Conservation (phyloP, 2,329 filamentous ascomycete genomes). For the Sporothrix euskadiensis region DNA sequence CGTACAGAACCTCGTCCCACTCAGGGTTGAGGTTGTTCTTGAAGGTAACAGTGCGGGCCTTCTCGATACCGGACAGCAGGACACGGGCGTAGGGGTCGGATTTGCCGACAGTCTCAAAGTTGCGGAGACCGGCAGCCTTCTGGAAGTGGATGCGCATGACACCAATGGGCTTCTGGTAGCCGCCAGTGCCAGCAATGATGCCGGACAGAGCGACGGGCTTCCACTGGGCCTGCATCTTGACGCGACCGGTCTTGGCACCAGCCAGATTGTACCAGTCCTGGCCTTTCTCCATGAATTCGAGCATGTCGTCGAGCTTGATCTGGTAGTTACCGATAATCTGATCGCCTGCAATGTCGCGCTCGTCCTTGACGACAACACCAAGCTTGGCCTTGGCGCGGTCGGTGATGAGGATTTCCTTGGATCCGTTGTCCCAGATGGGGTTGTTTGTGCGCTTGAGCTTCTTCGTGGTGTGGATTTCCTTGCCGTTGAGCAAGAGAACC, state of each 20-base stretch:
- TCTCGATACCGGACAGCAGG: slow-evolving; percentile 84
- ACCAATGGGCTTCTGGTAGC: slow-evolving; percentile 90
- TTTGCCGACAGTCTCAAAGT: slow-evolving; percentile 93
- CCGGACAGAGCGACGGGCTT: slow-evolving; percentile 88
- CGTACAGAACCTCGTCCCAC: slow-evolving; percentile 93
- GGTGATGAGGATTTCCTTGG: slow-evolving; percentile 92
- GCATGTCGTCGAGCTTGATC: slow-evolving; percentile 91
- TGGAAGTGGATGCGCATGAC: slow-evolving; percentile 94
- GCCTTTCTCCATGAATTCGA: slow-evolving; percentile 86
- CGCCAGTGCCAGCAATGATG: slow-evolving; percentile 72
- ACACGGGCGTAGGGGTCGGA: slow-evolving; percentile 94
- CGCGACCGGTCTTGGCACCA: slow-evolving; percentile 77
- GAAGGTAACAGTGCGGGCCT: slow-evolving; percentile 90
- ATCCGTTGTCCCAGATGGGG: slow-evolving; percentile 90
- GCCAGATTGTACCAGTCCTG: slow-evolving; percentile 94
- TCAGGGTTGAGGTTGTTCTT: slow-evolving; percentile 93
- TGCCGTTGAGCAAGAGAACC: slow-evolving; percentile 83
- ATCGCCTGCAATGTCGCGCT: slow-evolving; percentile 80
- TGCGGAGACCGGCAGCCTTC: slow-evolving; percentile 78
- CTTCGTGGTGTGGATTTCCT: slow-evolving; percentile 84
- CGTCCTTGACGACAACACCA: slow-evolving; percentile 92
- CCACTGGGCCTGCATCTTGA: slow-evolving; percentile 91
- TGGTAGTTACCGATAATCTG: slow-evolving; percentile 89
- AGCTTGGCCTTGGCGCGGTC: slow-evolving; percentile 88
- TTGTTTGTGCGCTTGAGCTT: slow-evolving; percentile 97